These are phyloP conservation scores for Plasmodium gonderi DNA, from an alignment of 169 alveolate genomes.

Conservation along the genomic window DNA sequence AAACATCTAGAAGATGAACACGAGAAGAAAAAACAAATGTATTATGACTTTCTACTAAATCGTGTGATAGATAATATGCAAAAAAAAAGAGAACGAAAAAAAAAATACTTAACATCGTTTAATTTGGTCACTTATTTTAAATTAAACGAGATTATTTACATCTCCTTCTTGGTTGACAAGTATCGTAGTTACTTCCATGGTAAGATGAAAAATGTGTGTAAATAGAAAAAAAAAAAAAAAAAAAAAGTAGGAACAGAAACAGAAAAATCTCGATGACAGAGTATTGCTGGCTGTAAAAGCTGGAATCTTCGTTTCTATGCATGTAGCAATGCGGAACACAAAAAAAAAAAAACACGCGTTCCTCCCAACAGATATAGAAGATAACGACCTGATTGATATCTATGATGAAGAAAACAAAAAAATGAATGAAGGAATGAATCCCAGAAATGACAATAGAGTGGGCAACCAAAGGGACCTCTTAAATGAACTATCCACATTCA, in stretches of 20 bases:
- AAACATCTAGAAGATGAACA: background rate
- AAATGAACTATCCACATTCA: background rate
- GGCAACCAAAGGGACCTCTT: background rate
- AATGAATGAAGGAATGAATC: background rate
- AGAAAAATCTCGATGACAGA: too few relatives aligned
- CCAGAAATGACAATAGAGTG: background rate
- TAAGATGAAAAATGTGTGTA: background rate
- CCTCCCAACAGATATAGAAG: constrained; percentile 26
- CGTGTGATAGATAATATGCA: background rate
- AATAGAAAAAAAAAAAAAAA: background rate
- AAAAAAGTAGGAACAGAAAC: too few relatives aligned
- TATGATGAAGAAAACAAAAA: constrained; percentile 1
- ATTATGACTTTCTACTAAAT: constrained; percentile 12
- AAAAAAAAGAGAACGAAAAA: constrained; percentile 4
- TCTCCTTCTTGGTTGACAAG: constrained; percentile 25
- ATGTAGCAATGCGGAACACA: background rate
- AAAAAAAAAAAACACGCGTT: too few relatives aligned
- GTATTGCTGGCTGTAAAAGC: too few relatives aligned
- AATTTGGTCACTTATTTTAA: constrained; percentile 48
- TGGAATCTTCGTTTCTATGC: too few relatives aligned
- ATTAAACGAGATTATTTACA: constrained; percentile 32
- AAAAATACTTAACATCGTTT: constrained; percentile 33
- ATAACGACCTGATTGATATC: constrained; percentile 27
- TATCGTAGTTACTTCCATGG: constrained; percentile 12
- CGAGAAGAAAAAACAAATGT: constrained; percentile 3